Conservation (phyloP, 345 rosid species). For the Pistacia integerrima region DNA sequence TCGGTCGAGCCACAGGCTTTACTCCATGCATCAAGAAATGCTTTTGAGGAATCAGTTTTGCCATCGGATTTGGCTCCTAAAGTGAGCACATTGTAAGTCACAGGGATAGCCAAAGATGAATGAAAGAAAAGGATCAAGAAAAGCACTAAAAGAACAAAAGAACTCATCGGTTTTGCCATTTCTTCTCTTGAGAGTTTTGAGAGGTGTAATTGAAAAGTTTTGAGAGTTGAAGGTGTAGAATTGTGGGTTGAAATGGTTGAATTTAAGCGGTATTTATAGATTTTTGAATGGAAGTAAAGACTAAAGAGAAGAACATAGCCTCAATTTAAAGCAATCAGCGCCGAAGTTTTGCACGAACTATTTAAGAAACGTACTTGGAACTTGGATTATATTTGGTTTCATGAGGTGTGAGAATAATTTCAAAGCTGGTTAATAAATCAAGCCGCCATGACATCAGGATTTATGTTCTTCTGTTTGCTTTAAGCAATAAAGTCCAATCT, state of each 20-base stretch:
- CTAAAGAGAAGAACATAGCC: neutral
- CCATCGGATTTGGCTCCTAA: conserved; percentile 60
- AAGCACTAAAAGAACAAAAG: neutral
- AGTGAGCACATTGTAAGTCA: conserved; percentile 40
- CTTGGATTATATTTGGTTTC: no score
- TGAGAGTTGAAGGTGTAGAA: conserved; percentile 21
- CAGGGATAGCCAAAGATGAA: conserved; percentile 16
- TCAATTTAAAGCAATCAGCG: neutral
- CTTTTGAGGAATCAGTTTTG: conserved; percentile 52
- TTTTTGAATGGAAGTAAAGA: neutral
- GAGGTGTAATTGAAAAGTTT: neutral
- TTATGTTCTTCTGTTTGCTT: neutral
- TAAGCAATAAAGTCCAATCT: neutral
- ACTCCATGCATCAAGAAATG: conserved; percentile 53
- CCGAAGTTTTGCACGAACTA: neutral
- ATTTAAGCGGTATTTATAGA: conserved; percentile 35
- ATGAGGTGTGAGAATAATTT: no score
- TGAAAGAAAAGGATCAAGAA: conserved; percentile 15
- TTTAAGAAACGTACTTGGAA: no score
- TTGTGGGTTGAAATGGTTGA: conserved; percentile 20
- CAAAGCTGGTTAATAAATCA: no score
- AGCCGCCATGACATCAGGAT: no score
- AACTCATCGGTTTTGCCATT: conserved; percentile 26
- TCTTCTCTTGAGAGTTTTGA: neutral
- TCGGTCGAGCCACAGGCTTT: conserved; percentile 49